Percentiles rank a stretch among this genome's conserved stretches.
Conservation (phyloP, 371 early-diverging fungal genomes). For the Mortierella polycephala region DNA sequence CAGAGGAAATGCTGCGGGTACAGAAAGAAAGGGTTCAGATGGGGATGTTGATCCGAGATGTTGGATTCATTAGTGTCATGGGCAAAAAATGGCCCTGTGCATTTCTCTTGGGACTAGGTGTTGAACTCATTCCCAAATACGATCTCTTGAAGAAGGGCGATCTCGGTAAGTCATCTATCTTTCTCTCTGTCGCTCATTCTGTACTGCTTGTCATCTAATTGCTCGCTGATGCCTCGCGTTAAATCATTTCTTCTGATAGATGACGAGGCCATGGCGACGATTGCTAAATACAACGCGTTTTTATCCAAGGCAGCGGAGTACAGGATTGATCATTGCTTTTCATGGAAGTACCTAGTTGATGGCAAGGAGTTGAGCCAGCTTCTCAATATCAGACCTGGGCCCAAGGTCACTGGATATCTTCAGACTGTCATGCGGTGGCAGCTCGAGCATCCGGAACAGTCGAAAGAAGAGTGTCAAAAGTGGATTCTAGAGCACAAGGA, state of each 20-base stretch:
- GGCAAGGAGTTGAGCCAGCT: constrained; percentile 41
- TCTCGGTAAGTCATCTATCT: constrained; percentile 18
- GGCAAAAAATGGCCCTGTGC: constrained; percentile 71
- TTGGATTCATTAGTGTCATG: constrained; percentile 49
- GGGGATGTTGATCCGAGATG: constrained; percentile 67
- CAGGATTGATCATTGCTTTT: constrained; percentile 26
- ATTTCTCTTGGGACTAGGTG: constrained; percentile 66
- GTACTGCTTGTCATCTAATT: background rate
- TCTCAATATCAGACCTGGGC: constrained; percentile 30
- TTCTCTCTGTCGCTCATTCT: background rate
- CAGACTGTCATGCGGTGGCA: constrained; percentile 44
- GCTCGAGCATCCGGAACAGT: constrained; percentile 21
- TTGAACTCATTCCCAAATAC: constrained; percentile 59
- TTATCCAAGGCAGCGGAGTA: constrained; percentile 24
- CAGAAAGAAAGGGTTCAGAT: constrained; percentile 26
- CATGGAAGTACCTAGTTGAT: constrained; percentile 50
- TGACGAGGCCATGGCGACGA: constrained; percentile 17
- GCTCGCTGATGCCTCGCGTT: background rate
- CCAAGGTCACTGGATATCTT: constrained; percentile 34
- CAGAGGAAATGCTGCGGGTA: constrained; percentile 16
- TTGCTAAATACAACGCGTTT: constrained; percentile 34
- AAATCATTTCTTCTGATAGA: constrained; percentile 10
- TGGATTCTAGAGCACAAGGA: constrained; percentile 32
- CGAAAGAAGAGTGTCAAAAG: constrained; percentile 44
- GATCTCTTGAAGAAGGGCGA: constrained; percentile 6